Conservation (phyloP, 441 rosid species). For the Adansonia grandidieri region DNA sequence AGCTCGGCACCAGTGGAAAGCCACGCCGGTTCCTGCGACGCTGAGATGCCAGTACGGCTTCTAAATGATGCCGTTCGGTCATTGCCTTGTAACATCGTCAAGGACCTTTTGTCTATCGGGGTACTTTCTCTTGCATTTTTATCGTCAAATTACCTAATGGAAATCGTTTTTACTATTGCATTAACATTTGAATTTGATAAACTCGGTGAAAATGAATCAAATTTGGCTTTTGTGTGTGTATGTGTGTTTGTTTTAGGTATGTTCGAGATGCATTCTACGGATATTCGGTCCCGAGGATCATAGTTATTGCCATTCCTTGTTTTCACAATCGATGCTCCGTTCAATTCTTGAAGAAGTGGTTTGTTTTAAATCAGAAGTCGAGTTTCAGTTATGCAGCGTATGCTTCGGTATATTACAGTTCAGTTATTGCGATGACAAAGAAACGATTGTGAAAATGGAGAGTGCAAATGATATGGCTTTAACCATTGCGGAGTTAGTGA, state of each 20-base stretch:
- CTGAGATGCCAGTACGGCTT: conserved; percentile 31
- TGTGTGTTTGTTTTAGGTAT: conserved; percentile 53
- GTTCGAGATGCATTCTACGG: conserved; percentile 75
- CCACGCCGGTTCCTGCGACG: conserved; percentile 21
- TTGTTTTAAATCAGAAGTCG: conserved; percentile 26
- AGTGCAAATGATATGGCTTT: conserved; percentile 48
- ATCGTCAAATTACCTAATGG: neutral
- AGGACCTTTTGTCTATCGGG: conserved; percentile 62
- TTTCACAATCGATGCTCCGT: conserved; percentile 38
- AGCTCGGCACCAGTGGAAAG: conserved; percentile 26
- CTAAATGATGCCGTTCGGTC: conserved; percentile 52
- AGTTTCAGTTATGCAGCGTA: conserved; percentile 54
- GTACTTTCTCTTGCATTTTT: conserved; percentile 37
- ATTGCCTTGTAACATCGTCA: conserved; percentile 57
- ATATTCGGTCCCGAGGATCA: conserved; percentile 53
- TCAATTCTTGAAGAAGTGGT: conserved; percentile 32
- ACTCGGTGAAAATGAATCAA: neutral
- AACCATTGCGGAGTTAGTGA: conserved; percentile 55
- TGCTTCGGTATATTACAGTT: conserved; percentile 89
- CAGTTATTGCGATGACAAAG: conserved; percentile 46
- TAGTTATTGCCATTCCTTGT: conserved; percentile 36
- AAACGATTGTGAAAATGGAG: conserved; percentile 42
- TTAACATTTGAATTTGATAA: neutral
- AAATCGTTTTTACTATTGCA: neutral
- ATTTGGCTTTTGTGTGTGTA: neutral